Conservation (phyloP, 2,329 filamentous ascomycete genomes). For the Leptographium lundbergii region DNA sequence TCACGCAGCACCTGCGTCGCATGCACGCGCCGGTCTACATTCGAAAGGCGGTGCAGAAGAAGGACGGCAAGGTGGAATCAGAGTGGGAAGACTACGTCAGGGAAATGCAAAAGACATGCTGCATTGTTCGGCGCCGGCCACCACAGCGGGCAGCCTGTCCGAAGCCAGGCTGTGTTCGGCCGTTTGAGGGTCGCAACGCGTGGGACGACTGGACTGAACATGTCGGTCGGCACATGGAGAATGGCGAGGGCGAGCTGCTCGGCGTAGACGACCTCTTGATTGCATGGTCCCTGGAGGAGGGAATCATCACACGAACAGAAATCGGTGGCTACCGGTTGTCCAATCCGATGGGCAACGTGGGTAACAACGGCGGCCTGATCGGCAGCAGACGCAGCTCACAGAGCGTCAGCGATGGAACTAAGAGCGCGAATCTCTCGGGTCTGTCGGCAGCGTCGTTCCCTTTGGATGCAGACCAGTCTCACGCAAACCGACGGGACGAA, state of each 20-base stretch:
- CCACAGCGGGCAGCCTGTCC: constrained; percentile 62
- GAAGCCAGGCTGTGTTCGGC: constrained; percentile 54
- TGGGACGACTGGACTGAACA: constrained; percentile 95
- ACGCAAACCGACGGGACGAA: background rate
- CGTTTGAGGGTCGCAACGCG: constrained; percentile 58
- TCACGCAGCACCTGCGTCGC: constrained; percentile 83
- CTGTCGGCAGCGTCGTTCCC: background rate
- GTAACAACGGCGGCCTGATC: constrained; percentile 8
- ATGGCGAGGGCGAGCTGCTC: constrained; percentile 44
- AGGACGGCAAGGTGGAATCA: constrained; percentile 43
- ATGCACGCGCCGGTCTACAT: constrained; percentile 74
- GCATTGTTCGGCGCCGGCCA: constrained; percentile 53
- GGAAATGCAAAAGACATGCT: constrained; percentile 62
- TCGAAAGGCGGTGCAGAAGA: constrained; percentile 42
- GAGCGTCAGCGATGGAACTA: background rate
- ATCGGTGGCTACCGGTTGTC: constrained; percentile 45
- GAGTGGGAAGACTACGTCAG: constrained; percentile 56
- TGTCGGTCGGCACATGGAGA: constrained; percentile 80
- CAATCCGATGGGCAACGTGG: constrained; percentile 24
- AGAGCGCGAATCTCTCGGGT: background rate
- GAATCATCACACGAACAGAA: constrained; percentile 46
- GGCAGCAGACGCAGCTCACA: background rate
- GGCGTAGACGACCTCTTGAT: constrained; percentile 46
- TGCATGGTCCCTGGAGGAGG: constrained; percentile 50
- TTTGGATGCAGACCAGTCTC: background rate